Evolutionary conservation across 352 stramenopile species (phyloP).

Genomic region (Pythium utonaiense): DNA sequence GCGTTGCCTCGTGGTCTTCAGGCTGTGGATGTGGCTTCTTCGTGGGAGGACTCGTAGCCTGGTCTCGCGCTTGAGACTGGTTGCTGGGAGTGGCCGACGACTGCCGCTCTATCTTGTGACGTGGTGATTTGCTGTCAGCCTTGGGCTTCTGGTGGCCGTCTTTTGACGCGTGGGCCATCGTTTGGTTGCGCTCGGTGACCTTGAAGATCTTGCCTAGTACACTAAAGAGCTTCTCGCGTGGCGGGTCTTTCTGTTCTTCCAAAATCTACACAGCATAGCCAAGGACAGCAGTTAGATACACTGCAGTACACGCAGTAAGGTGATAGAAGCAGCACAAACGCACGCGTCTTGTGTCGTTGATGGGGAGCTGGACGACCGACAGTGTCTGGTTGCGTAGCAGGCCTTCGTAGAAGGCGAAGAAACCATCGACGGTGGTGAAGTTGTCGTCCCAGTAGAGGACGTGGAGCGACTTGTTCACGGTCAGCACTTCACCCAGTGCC

Average conservation of each 20-base stretch:
- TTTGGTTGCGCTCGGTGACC: constrained; percentile 61
- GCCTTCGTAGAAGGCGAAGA: constrained; percentile 58
- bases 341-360: constrained; percentile 70
- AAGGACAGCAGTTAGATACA: no score
- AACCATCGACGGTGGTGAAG: constrained; percentile 67
- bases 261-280: constrained; percentile 50
- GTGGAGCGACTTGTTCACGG: constrained; percentile 51
- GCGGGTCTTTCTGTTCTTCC: constrained; percentile 61
- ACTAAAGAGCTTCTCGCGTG: constrained; percentile 65
- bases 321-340: constrained; percentile 18
- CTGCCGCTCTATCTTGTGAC: background rate
- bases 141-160: constrained; percentile 2
- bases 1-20: background rate
- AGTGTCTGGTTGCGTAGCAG: constrained; percentile 57
- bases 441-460: constrained; percentile 80
- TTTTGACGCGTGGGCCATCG: constrained; percentile 7
- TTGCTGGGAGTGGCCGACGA: background rate
- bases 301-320: no score
- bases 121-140: background rate
- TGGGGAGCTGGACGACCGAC: constrained; percentile 70
- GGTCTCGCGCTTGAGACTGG: background rate
- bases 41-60: background rate
- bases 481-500: constrained; percentile 42
- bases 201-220: constrained; percentile 76
- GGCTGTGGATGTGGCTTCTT: no score